A percentile compares a stretch with the other conserved stretches of the same genome.
These are phyloP conservation scores for Neoboletus brunneissimus DNA, from an alignment of 768 basidiomycete species.

Conservation along the genomic window DNA sequence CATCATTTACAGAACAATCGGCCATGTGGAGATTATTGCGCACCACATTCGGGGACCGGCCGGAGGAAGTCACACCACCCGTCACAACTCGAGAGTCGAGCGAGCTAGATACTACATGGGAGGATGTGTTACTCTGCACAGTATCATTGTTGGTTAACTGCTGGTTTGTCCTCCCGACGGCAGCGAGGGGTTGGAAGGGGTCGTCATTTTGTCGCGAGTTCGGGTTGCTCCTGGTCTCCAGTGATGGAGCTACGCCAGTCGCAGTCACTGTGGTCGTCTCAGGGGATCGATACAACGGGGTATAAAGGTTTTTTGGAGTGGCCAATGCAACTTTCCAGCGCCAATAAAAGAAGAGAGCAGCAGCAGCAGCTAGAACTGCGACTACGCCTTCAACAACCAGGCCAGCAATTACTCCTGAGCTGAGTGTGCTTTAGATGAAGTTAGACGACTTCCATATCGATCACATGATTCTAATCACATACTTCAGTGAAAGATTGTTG, in stretches of 20 bases:
- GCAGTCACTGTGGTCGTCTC: not conserved
- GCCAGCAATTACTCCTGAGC: conserved; percentile 25
- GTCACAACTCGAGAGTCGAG: not conserved
- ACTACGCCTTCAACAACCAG: conserved; percentile 15
- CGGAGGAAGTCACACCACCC: not conserved
- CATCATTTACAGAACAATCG: not conserved
- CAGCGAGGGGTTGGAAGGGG: not conserved
- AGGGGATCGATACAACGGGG: conserved; percentile 1
- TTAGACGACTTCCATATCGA: not conserved
- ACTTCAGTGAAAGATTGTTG: conserved; percentile 8
- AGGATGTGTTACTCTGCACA: not conserved
- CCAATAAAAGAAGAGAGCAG: conserved; percentile 20
- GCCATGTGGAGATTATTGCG: not conserved
- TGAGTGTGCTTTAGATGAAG: conserved; percentile 9
- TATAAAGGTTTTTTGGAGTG: conserved; percentile 1
- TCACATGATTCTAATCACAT: not conserved
- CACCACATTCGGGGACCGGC: conserved; percentile 7
- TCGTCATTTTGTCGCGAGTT: not conserved
- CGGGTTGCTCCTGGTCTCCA: conserved; percentile 2
- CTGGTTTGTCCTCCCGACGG: not conserved
- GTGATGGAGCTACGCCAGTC: conserved; percentile 9
- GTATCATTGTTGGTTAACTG: not conserved
- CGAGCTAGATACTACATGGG: not conserved
- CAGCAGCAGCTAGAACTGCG: conserved; percentile 12
- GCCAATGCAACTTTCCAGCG: conserved; percentile 19